These are phyloP conservation scores for Diaporthe nobilis DNA, from an alignment of 2,329 filamentous ascomycete genomes.

Conservation along the genomic window DNA sequence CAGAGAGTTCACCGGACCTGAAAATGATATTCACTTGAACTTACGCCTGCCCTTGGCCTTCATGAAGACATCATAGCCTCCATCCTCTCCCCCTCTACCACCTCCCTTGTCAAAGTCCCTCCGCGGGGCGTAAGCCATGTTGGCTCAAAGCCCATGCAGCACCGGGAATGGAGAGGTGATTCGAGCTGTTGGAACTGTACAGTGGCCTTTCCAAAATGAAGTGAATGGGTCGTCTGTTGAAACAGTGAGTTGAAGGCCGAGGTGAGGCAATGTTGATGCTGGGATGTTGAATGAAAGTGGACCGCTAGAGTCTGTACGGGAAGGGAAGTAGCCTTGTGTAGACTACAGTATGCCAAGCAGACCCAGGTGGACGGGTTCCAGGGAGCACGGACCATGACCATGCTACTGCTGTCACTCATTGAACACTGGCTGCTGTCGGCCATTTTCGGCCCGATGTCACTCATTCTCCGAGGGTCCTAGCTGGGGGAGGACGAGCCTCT, in stretches of 20 bases:
- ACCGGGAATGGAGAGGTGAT: not conserved
- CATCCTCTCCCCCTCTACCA: conserved; percentile 45
- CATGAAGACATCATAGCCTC: conserved; percentile 41
- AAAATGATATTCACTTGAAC: conserved; percentile 47
- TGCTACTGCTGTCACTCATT: not conserved
- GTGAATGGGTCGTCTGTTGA: not conserved
- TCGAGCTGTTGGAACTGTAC: not conserved
- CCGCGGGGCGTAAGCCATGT: conserved; percentile 69
- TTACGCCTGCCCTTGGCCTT: conserved; percentile 67
- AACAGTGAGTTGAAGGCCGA: conserved; percentile 30
- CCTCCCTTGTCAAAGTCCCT: conserved; percentile 57
- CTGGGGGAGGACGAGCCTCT: not conserved
- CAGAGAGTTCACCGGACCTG: not conserved
- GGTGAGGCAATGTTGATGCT: conserved; percentile 19
- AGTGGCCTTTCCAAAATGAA: not conserved
- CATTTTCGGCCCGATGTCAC: conserved; percentile 24
- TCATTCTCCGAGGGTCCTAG: not conserved
- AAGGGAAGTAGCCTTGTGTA: conserved; percentile 3
- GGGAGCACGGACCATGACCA: conserved; percentile 12
- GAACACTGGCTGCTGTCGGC: not conserved
- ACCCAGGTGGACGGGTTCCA: not conserved
- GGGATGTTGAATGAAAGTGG: conserved; percentile 30
- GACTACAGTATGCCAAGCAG: not conserved
- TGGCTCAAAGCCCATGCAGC: conserved; percentile 42
- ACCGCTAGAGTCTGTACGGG: conserved; percentile 26